These are phyloP conservation scores for Aureobasidium sp. DNA, from an alignment of 2,329 filamentous ascomycete genomes.

Conservation along the genomic window DNA sequence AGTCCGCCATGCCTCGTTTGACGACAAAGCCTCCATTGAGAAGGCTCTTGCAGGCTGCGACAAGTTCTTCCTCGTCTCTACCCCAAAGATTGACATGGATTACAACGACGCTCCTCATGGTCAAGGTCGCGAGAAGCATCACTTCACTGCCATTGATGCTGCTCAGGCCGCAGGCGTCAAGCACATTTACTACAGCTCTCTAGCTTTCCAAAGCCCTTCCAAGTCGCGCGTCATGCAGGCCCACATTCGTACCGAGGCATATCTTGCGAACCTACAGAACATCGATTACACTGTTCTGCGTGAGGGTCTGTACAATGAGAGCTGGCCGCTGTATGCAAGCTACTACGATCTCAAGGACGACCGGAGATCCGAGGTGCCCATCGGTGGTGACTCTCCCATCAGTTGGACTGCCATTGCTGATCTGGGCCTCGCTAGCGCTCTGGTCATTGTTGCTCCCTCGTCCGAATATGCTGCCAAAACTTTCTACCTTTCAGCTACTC, in stretches of 20 bases:
- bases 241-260: constrained; percentile 37
- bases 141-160: constrained; percentile 35
- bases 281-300: constrained; percentile 31
- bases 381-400: constrained; percentile 34
- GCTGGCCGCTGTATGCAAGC: constrained; percentile 40
- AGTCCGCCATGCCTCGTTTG: constrained; percentile 32
- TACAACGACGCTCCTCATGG: constrained; percentile 34
- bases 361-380: constrained; percentile 25
- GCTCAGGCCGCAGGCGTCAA: constrained; percentile 32
- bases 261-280: constrained; percentile 22
- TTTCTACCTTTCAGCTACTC: constrained; percentile 29
- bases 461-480: constrained; percentile 29
- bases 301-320: constrained; percentile 39
- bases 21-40: constrained; percentile 26
- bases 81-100: constrained; percentile 35
- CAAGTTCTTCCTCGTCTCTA: constrained; percentile 39
- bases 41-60: constrained; percentile 29
- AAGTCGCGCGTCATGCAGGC: constrained; percentile 38
- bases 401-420: constrained; percentile 38
- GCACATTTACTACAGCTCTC: constrained; percentile 39
- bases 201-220: constrained; percentile 34
- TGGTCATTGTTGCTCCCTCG: constrained; percentile 27
- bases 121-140: constrained; percentile 36
- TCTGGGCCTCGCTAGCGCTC: constrained; percentile 35
- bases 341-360: constrained; percentile 32